These are phyloP conservation scores for Pythium monospermum DNA, from an alignment of 352 stramenopile species.

Conservation along the genomic window DNA sequence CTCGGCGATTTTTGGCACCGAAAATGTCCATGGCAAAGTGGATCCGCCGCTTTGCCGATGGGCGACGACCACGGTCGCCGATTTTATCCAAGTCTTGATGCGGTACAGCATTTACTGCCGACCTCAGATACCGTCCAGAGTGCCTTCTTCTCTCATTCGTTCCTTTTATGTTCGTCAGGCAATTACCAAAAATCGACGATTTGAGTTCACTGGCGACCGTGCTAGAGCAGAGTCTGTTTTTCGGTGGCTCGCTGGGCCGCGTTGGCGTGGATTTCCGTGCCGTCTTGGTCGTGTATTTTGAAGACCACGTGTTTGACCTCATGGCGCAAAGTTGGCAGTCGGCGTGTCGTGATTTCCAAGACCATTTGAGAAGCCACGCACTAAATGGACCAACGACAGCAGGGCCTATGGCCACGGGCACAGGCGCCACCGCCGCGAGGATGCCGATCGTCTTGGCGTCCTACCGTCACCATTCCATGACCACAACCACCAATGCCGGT, in stretches of 20 bases:
- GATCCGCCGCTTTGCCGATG: constrained; percentile 75
- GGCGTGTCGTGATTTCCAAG: constrained; percentile 59
- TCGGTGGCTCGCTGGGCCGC: constrained; percentile 71
- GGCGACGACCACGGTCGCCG: constrained; percentile 71
- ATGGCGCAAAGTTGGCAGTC: constrained; percentile 56
- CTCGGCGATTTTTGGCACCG: constrained; percentile 85
- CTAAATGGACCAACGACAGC: constrained; percentile 21
- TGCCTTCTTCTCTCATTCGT: neutral
- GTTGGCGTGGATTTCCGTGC: constrained; percentile 81
- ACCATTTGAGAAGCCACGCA: constrained; percentile 41
- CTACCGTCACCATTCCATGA: constrained; percentile 46
- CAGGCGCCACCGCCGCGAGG: too few species aligned
- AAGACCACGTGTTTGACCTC: constrained; percentile 68
- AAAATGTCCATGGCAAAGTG: constrained; percentile 78
- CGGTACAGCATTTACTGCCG: constrained; percentile 33
- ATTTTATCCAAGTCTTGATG: constrained; percentile 79
- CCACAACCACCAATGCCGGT: neutral
- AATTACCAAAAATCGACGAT: constrained; percentile 82
- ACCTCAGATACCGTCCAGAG: neutral
- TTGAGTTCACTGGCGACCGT: constrained; percentile 77
- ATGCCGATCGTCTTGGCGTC: constrained; percentile 70
- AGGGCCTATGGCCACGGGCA: too few species aligned
- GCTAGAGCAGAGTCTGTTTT: constrained; percentile 83
- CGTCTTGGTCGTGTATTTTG: constrained; percentile 77
- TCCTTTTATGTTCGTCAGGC: constrained; percentile 24